Evolutionary conservation across 768 basidiomycete genomes (phyloP), one percentile per base, ranked within the genome.

Genomic region (Thelephora aurantiotincta): DNA sequence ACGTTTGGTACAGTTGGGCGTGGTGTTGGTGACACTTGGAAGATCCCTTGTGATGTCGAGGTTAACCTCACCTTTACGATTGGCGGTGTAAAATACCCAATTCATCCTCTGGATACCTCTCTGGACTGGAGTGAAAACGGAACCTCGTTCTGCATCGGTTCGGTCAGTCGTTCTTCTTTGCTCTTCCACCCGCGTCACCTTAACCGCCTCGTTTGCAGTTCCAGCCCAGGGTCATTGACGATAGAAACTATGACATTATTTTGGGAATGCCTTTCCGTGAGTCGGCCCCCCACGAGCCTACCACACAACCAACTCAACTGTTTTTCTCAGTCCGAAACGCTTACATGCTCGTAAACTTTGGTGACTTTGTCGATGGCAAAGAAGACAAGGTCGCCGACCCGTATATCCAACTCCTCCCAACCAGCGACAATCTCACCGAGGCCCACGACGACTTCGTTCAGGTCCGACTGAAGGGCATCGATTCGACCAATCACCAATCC

Each of bases 221-320:
- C 59, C 65, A 63, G 53, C 62, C 64, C 3, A 63, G 59, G 48
- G 48, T 52, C 26, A 45, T 47, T n/a, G 47, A 50, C 35, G 49
- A 53, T 2, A 43, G 33, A 18, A 46, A 35, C 23, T 65, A 54
- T 47, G 66, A 67, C 50, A 54, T 61, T 50, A 60, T 66, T 48
- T 53, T 68, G 13, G 66, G 65, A 35, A 63, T 63, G 58, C 56
- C 59, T 11, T 68, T 68, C 59, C 53, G 65, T 66, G 46, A 43
- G 66, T 60, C 1, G 9, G 9, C 9, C 26, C 11, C 44, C n/a
- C 4, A 14, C 34, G 12, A 9, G 6, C 11, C 16, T 38, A 11
- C 18, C 19, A 16, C 2, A 9, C 20, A 11, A 9, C 51, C 53
- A 16, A 47, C 16, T 5, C 37, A 20, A 37, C 37, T 26, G 20